phyloP scores from a whole-genome alignment of 192 early-diverging fungal species.

The Jimgerdemannia flammicorona region DNA sequence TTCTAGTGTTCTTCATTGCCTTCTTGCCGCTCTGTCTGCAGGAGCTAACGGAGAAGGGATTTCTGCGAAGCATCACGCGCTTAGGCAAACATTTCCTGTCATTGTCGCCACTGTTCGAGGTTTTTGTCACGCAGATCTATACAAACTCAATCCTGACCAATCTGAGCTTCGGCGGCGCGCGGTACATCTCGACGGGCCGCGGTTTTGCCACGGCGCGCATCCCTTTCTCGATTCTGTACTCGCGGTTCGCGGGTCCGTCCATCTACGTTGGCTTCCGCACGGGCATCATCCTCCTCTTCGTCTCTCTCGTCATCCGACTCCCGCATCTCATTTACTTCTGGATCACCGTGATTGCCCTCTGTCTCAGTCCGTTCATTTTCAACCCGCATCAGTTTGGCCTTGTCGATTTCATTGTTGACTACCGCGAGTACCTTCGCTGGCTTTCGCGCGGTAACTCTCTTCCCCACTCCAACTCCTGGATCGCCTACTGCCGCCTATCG shows the following conservation, averaged over 20 bases:
- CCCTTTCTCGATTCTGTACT: constrained; percentile 73
- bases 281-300: constrained; percentile 66
- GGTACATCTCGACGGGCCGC: constrained; percentile 81
- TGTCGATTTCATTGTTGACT: constrained; percentile 75
- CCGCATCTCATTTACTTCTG: constrained; percentile 78
- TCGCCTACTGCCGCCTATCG: constrained; percentile 66
- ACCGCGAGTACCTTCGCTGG: constrained; percentile 77
- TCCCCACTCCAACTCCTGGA: constrained; percentile 73
- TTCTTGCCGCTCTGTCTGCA: constrained; percentile 83
- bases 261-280: constrained; percentile 72
- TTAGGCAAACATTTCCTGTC: constrained; percentile 82
- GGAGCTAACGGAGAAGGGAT: constrained; percentile 81
- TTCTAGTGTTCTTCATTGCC: constrained; percentile 75
- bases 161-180: constrained; percentile 76
- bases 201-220: constrained; percentile 82
- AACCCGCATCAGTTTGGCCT: constrained; percentile 87
- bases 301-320: constrained; percentile 63
- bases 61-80: constrained; percentile 66
- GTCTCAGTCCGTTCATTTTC: constrained; percentile 81
- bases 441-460: constrained; percentile 71
- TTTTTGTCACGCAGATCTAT: constrained; percentile 82
- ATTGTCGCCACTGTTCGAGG: constrained; percentile 81
- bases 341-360: constrained; percentile 71
- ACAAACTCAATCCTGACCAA: constrained; percentile 77
- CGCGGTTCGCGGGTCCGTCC: constrained; percentile 71